A percentile compares a stretch with the other conserved stretches of the same genome.
phyloP scores from a whole-genome alignment of 192 early-diverging fungal species.

The Jimgerdemannia flammicorona region DNA sequence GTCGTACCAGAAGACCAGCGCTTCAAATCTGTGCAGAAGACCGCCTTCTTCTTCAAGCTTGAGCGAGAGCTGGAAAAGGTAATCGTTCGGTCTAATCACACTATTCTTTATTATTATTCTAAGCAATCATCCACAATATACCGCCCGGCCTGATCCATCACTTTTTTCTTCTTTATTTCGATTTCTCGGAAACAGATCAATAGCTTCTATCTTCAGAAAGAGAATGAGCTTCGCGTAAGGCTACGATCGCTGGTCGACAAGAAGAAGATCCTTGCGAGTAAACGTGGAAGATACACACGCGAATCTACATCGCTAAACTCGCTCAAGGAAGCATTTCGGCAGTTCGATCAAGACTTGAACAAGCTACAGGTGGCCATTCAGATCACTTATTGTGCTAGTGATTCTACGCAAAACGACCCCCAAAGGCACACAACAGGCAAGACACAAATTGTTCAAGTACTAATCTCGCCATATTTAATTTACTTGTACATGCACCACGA shows the following conservation, averaged over 20 bases:
- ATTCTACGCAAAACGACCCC: not conserved
- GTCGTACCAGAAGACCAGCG: constrained; percentile 41
- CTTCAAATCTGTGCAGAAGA: constrained; percentile 71
- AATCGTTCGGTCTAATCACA: constrained; percentile 13
- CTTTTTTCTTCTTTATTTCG: not conserved
- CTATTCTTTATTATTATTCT: constrained; percentile 7
- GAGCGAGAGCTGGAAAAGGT: constrained; percentile 98
- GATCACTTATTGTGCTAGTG: not conserved
- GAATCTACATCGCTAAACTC: constrained; percentile 61
- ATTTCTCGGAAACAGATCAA: constrained; percentile 63
- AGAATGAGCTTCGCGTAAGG: constrained; percentile 88
- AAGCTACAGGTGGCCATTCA: constrained; percentile 79
- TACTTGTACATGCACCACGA: not conserved
- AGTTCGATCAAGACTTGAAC: constrained; percentile 90
- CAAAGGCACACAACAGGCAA: not conserved
- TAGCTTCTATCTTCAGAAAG: constrained; percentile 95
- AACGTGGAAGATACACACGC: constrained; percentile 36
- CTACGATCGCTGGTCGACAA: constrained; percentile 81
- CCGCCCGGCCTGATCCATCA: not conserved
- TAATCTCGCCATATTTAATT: not conserved
- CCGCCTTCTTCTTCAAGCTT: constrained; percentile 95
- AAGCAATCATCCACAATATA: not conserved
- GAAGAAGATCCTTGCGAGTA: constrained; percentile 57
- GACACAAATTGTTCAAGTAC: too few relatives aligned
- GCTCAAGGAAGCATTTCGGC: constrained; percentile 85